Conservation (phyloP, 257 asterid species). For the Capsicum pubescens region DNA sequence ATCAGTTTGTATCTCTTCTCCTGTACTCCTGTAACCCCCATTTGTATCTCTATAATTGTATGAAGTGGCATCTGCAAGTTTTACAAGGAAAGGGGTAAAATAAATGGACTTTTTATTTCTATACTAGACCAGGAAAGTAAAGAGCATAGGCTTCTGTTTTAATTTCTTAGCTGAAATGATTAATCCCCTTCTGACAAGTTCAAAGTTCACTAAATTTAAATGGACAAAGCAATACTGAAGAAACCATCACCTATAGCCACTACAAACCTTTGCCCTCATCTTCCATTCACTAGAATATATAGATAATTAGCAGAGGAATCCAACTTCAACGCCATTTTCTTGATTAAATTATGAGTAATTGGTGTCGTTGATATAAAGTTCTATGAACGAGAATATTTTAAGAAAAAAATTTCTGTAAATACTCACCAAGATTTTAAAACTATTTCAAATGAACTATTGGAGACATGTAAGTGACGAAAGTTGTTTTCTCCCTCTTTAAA, state of each 20-base stretch:
- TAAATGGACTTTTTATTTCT: not conserved
- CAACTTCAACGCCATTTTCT: constrained; percentile 2
- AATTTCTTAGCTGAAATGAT: not conserved
- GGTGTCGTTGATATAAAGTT: not conserved
- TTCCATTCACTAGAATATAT: not conserved
- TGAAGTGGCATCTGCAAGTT: constrained; percentile 86
- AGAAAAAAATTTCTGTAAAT: not conserved
- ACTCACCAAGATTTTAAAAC: not conserved
- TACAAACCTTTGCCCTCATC: not conserved
- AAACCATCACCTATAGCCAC: not conserved
- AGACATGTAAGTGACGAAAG: not conserved
- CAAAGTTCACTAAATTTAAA: not conserved
- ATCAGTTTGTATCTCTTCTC: constrained; percentile 97
- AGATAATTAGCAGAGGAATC: not conserved
- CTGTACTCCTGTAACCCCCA: constrained; percentile 99
- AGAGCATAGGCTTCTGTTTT: not conserved
- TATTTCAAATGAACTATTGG: not conserved
- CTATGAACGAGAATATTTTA: not conserved
- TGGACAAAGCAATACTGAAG: constrained; percentile 1
- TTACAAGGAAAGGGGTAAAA: not conserved
- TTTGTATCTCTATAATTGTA: constrained; percentile 96
- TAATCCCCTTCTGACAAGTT: not conserved
- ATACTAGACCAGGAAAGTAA: not conserved
- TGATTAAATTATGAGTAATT: not conserved
- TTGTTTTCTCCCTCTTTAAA: not conserved